phyloP scores from a whole-genome alignment of 1,284 basidiomycete species.

The Neolentinus lepideus region DNA sequence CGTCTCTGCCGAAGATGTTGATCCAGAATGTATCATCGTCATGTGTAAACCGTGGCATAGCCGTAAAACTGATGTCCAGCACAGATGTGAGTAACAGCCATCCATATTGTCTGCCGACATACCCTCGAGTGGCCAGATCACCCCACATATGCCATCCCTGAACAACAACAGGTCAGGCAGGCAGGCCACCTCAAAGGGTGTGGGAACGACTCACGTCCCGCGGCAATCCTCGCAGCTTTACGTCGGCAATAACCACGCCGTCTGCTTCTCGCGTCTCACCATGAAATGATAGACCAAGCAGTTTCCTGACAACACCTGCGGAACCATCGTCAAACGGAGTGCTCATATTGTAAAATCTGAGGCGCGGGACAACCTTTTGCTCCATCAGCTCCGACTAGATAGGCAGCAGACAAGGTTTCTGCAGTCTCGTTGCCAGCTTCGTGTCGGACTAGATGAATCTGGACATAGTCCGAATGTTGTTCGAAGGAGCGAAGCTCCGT shows the following conservation, averaged over 20 bases:
- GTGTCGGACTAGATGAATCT: slow-evolving; percentile 16
- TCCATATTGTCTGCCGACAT: neutral
- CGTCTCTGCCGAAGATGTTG: neutral
- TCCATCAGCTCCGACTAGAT: slow-evolving; percentile 31
- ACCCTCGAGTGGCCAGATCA: neutral
- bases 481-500: slow-evolving; percentile 24
- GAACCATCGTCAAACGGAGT: neutral
- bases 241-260: neutral
- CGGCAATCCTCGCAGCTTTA: neutral
- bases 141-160: neutral
- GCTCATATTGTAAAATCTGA: neutral
- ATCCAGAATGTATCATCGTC: neutral
- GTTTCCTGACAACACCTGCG: neutral
- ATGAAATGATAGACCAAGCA: neutral
- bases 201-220: neutral
- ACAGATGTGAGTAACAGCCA: neutral
- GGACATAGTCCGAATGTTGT: slow-evolving; percentile 19
- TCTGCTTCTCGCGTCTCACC: neutral
- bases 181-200: neutral
- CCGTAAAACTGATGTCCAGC: neutral
- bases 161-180: neutral
- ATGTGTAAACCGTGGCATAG: neutral
- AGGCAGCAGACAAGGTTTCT: slow-evolving; percentile 19
- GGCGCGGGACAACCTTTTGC: slow-evolving; percentile 8
- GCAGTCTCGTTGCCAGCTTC: slow-evolving; percentile 9